Evolutionary conservation across 2,329 filamentous ascomycete genomes (phyloP).

Genomic region (Penicillium brasilianum): DNA sequence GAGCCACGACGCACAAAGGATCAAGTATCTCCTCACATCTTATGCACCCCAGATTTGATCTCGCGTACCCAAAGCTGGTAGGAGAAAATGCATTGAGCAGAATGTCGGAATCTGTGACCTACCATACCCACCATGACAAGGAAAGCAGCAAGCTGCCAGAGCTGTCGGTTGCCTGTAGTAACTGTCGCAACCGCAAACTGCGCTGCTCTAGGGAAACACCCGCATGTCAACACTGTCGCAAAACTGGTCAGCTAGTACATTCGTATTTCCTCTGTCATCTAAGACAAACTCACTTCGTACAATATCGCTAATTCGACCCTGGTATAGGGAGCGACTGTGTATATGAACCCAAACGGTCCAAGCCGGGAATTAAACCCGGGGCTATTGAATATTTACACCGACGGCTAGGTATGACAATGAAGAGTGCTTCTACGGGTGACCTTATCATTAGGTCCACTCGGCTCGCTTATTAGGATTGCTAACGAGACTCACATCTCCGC

Average conservation of each 20-base stretch:
- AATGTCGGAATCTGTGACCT: neutral
- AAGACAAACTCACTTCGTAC: constrained; percentile 6
- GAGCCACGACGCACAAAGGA: neutral
- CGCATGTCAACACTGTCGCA: constrained; percentile 15
- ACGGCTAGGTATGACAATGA: constrained; percentile 24
- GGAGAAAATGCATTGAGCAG: neutral
- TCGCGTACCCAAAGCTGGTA: neutral
- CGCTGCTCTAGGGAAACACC: constrained; percentile 19
- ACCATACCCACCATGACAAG: constrained; percentile 5
- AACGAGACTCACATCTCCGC: neutral
- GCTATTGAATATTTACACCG: constrained; percentile 45
- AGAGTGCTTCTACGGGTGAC: constrained; percentile 28
- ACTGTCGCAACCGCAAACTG: constrained; percentile 20
- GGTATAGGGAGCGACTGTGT: constrained; percentile 28
- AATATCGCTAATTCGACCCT: neutral
- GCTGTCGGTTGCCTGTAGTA: constrained; percentile 12
- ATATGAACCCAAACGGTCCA: constrained; percentile 41
- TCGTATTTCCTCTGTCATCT: neutral
- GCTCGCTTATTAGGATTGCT: neutral
- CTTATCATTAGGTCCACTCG: constrained; percentile 9
- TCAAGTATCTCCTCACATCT: neutral
- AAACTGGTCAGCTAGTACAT: constrained; percentile 10
- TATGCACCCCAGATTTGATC: neutral
- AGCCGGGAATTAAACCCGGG: constrained; percentile 47
- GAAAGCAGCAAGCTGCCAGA: constrained; percentile 10